Evolutionary conservation across 1,284 basidiomycete genomes (phyloP).

Genomic region (Ustilago lituana): DNA sequence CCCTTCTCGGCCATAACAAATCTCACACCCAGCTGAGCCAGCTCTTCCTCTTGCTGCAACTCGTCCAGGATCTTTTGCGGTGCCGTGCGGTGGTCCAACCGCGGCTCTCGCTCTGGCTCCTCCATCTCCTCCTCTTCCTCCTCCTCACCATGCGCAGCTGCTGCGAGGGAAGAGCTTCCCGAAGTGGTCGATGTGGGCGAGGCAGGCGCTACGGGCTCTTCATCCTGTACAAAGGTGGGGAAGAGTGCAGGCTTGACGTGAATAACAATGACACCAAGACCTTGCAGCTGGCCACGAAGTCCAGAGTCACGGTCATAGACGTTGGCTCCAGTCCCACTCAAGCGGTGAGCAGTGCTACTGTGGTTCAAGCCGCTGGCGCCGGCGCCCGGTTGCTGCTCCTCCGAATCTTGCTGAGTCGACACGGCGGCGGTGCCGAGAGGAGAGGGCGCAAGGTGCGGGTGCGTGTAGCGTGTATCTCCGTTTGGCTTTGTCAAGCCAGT

Average conservation of each 20-base stretch:
- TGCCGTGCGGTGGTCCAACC: slow-evolving; percentile 45
- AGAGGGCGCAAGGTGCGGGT: slow-evolving; percentile 31
- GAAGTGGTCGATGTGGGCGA: slow-evolving; percentile 12
- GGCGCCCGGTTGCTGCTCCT: too few species aligned
- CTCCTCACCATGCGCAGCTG: slow-evolving; percentile 9
- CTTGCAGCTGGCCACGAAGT: slow-evolving; percentile 36
- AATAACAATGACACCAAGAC: slow-evolving; percentile 54
- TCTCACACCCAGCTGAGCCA: slow-evolving; percentile 45
- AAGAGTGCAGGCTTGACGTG: slow-evolving; percentile 62
- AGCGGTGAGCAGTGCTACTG: too few species aligned
- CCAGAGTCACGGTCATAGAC: slow-evolving; percentile 54
- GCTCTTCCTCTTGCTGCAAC: slow-evolving; percentile 37
- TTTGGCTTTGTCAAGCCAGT: slow-evolving; percentile 3
- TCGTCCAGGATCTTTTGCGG: slow-evolving; percentile 57
- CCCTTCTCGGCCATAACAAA: slow-evolving; percentile 62
- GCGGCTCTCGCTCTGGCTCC: not conserved
- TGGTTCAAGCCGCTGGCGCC: too few species aligned
- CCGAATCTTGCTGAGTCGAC: slow-evolving; percentile 17
- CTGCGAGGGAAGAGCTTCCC: slow-evolving; percentile 4
- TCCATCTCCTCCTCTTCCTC: not conserved
- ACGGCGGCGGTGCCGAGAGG: slow-evolving; percentile 42
- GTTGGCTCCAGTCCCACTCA: slow-evolving; percentile 12
- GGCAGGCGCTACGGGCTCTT: not conserved
- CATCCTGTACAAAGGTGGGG: slow-evolving; percentile 40
- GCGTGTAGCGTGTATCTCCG: slow-evolving; percentile 12